Conservation (phyloP, 2,329 filamentous ascomycete genomes). For the Apiospora sp. region DNA sequence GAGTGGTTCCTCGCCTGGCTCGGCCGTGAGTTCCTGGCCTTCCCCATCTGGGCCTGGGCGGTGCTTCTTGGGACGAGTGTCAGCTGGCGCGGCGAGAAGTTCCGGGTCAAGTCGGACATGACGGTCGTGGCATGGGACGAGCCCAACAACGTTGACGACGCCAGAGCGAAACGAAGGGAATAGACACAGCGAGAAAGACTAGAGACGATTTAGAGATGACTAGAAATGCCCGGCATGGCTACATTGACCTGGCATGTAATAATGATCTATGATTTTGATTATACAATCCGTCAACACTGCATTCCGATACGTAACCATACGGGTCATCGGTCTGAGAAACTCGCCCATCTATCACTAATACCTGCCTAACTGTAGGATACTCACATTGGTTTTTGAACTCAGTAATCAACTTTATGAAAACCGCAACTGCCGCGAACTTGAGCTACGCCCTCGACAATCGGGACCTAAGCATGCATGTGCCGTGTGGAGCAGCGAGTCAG, state of each 20-base stretch:
- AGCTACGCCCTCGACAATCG: neutral
- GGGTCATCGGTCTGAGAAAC: neutral
- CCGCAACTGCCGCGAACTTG: neutral
- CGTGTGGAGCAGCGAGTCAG: neutral
- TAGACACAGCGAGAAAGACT: conserved; percentile 6
- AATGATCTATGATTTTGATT: neutral
- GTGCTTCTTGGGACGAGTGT: conserved; percentile 89
- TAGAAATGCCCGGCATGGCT: neutral
- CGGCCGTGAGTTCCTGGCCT: conserved; percentile 79
- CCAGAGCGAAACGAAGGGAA: neutral
- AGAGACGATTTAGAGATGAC: neutral
- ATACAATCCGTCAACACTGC: neutral
- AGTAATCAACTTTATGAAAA: neutral
- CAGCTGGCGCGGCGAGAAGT: conserved; percentile 83
- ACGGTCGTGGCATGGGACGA: conserved; percentile 65
- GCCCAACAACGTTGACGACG: neutral
- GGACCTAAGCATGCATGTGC: neutral
- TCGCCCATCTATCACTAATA: too few relatives aligned
- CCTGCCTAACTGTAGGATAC: neutral
- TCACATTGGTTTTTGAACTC: neutral
- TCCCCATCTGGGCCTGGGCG: conserved; percentile 91
- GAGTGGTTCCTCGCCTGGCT: conserved; percentile 87
- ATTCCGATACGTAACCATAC: neutral
- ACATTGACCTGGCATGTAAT: neutral
- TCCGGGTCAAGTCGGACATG: conserved; percentile 85